phyloP scores from a whole-genome alignment of 208 protist genomes.

The Leishmania guyanensis region DNA sequence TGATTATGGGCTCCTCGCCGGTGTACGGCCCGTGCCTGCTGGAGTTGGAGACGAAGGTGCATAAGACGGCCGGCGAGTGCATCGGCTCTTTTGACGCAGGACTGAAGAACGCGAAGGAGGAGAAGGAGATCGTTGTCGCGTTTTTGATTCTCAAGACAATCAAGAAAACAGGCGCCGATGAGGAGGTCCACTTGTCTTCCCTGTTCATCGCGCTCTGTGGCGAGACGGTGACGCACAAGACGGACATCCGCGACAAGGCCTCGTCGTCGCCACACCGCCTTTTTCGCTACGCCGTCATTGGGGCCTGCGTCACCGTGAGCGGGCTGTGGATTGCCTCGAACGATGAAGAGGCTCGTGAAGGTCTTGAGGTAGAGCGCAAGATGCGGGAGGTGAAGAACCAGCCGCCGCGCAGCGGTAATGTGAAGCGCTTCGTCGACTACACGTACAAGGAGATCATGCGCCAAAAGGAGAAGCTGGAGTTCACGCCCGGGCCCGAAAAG shows the following conservation, averaged over 20 bases:
- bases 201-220: slow-evolving; percentile 62
- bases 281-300: slow-evolving; percentile 78
- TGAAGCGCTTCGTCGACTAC: slow-evolving; percentile 70
- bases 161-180: slow-evolving; percentile 52
- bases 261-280: slow-evolving; percentile 55
- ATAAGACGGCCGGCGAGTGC: slow-evolving; percentile 42
- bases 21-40: slow-evolving; percentile 79
- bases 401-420: slow-evolving; percentile 74
- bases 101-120: slow-evolving; percentile 44
- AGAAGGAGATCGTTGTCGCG: slow-evolving; percentile 56
- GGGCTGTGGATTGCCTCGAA: slow-evolving; percentile 39
- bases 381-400: slow-evolving; percentile 82
- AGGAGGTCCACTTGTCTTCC: slow-evolving; percentile 75
- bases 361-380: slow-evolving; percentile 68
- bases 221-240: slow-evolving; percentile 48
- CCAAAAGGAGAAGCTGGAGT: slow-evolving; percentile 66
- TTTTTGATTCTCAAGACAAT: slow-evolving; percentile 80
- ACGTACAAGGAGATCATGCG: slow-evolving; percentile 71
- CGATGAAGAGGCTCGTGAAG: slow-evolving; percentile 38
- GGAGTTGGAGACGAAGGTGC: slow-evolving; percentile 49
- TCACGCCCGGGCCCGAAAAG: slow-evolving; percentile 49
- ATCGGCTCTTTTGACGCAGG: slow-evolving; percentile 48
- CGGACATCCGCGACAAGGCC: slow-evolving; percentile 67
- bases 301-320: slow-evolving; percentile 63
- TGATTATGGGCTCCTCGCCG: slow-evolving; percentile 64